phyloP scores from a whole-genome alignment of 2,329 filamentous ascomycete genomes.

The Fusarium domesticum region DNA sequence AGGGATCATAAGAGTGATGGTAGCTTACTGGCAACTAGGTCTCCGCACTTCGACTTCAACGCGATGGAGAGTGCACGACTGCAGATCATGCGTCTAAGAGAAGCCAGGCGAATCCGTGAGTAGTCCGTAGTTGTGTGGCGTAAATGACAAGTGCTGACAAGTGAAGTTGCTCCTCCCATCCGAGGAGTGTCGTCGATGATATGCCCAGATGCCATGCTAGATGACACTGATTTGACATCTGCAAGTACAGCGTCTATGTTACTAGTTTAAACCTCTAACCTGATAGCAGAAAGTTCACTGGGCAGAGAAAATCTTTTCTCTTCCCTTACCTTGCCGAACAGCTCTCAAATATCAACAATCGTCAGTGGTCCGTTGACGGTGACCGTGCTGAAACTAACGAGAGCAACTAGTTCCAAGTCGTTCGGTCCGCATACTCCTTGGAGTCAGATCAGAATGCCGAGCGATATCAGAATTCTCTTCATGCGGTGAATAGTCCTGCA shows the following conservation, averaged over 20 bases:
- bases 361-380: slow-evolving; percentile 21
- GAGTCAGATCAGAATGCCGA: slow-evolving; percentile 43
- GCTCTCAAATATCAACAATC: slow-evolving; percentile 42
- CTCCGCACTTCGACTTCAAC: slow-evolving; percentile 55
- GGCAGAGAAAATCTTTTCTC: slow-evolving; percentile 59
- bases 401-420: slow-evolving; percentile 41
- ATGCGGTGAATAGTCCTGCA: slow-evolving; percentile 42
- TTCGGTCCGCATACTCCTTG: slow-evolving; percentile 45
- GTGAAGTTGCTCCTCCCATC: slow-evolving; percentile 38
- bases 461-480: slow-evolving; percentile 51
- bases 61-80: slow-evolving; percentile 48
- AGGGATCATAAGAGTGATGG: background rate
- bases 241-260: slow-evolving; percentile 9
- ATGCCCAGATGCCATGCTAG: slow-evolving; percentile 33
- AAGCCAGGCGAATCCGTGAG: slow-evolving; percentile 53
- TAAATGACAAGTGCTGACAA: slow-evolving; percentile 16
- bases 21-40: slow-evolving; percentile 26
- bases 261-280: slow-evolving; percentile 6
- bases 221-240: slow-evolving; percentile 21
- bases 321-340: slow-evolving; percentile 50
- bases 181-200: slow-evolving; percentile 34
- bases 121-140: slow-evolving; percentile 1
- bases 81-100: slow-evolving; percentile 51
- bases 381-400: slow-evolving; percentile 7
- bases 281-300: slow-evolving; percentile 50